A percentile compares a stretch with the other conserved stretches of the same genome.
Conservation (phyloP, 768 basidiomycete genomes). For the Infundibulicybe gibba region DNA sequence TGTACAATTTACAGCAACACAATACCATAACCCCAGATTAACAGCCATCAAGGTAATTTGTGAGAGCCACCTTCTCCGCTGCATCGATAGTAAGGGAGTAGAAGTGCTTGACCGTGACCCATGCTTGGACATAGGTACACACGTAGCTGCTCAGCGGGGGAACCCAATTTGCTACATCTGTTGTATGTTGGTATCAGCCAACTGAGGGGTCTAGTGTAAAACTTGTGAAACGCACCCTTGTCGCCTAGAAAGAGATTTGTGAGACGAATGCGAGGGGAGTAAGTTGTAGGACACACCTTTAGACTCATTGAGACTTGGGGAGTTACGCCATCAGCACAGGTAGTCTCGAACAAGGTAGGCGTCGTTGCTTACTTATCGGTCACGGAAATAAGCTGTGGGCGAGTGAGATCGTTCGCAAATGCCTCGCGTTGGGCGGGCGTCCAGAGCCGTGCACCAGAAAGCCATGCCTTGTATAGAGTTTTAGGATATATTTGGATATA, state of each 20-base stretch:
- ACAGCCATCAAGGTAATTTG: conserved; percentile 32
- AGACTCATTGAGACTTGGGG: conserved; percentile 37
- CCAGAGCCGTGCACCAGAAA: conserved; percentile 53
- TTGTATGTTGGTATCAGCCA: background rate
- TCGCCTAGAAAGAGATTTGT: conserved; percentile 27
- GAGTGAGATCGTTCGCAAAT: conserved; percentile 52
- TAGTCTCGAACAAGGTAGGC: too few species aligned
- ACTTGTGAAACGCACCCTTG: conserved; percentile 21
- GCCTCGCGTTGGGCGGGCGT: conserved; percentile 44
- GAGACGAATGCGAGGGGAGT: background rate
- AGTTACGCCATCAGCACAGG: background rate
- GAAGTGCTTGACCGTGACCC: conserved; percentile 48
- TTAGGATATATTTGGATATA: background rate
- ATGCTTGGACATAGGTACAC: conserved; percentile 53
- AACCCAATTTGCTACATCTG: conserved; percentile 49
- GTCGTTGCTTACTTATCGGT: conserved; percentile 27
- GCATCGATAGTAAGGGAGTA: conserved; percentile 45
- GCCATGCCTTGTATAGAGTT: conserved; percentile 38
- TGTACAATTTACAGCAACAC: background rate
- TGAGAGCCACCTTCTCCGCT: conserved; percentile 48
- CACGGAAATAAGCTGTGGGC: conserved; percentile 52
- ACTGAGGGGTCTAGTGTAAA: too few species aligned
- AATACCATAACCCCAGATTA: conserved; percentile 12
- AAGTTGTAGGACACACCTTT: conserved; percentile 29
- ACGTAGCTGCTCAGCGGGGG: conserved; percentile 43